Conservation (phyloP, 2,329 filamentous ascomycete genomes). For the Exophiala aquamarina region DNA sequence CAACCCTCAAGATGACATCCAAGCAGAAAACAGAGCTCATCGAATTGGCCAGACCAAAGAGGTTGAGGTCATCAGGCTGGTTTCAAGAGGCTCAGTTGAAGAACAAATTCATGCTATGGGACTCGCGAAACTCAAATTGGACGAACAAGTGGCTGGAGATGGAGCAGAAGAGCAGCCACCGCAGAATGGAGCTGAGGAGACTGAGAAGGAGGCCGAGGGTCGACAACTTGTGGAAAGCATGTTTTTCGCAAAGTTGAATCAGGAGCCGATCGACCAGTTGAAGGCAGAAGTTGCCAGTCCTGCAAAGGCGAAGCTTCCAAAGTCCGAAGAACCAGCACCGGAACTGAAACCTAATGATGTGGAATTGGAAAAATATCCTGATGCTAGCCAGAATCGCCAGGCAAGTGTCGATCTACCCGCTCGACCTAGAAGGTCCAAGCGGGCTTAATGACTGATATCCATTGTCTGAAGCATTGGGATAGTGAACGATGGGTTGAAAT, state of each 20-base stretch:
- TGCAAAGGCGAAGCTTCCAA: constrained; percentile 1
- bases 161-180: constrained; percentile 36
- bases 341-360: no score
- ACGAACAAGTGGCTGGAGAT: constrained; percentile 68
- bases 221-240: constrained; percentile 51
- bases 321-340: no score
- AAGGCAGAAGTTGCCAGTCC: constrained; percentile 19
- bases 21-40: constrained; percentile 95
- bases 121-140: constrained; percentile 87
- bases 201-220: constrained; percentile 48
- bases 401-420: no score
- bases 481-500: no score
- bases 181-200: constrained; percentile 19
- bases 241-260: constrained; percentile 44
- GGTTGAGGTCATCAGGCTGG: constrained; percentile 85
- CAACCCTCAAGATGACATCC: constrained; percentile 97
- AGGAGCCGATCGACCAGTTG: constrained; percentile 19
- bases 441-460: no score
- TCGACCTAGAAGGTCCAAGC: no score
- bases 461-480: no score
- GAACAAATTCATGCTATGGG: constrained; percentile 91
- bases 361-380: no score
- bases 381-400: no score
- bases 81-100: constrained; percentile 81
- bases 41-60: constrained; percentile 87